These are phyloP conservation scores for Afroboletus lepidellus DNA, from an alignment of 1,284 basidiomycete species.

Conservation along the genomic window DNA sequence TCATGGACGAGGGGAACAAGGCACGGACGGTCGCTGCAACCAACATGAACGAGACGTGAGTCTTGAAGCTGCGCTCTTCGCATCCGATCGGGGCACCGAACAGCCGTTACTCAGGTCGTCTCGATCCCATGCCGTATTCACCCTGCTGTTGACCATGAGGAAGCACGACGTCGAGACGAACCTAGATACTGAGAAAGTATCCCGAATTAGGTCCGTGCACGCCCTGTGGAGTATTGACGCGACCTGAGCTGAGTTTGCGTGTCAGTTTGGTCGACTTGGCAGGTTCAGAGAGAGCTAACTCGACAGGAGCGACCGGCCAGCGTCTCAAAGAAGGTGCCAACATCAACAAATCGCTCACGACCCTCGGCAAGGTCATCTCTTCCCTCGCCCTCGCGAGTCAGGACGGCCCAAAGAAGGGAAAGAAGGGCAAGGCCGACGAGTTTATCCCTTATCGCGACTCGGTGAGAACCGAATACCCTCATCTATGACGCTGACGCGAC, in stretches of 20 bases:
- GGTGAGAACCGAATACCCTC: constrained; percentile 42
- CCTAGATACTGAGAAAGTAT: constrained; percentile 94
- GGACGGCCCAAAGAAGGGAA: constrained; percentile 68
- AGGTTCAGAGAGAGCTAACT: constrained; percentile 96
- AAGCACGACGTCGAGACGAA: constrained; percentile 79
- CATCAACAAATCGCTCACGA: constrained; percentile 98
- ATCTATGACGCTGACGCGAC: constrained; percentile 9
- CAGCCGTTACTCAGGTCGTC: constrained; percentile 61
- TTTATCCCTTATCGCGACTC: constrained; percentile 95
- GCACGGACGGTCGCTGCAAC: constrained; percentile 97
- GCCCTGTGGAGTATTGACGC: background rate
- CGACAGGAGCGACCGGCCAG: constrained; percentile 93
- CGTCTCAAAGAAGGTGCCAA: constrained; percentile 95
- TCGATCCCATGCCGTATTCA: constrained; percentile 97
- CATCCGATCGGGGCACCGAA: background rate
- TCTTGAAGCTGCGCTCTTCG: constrained; percentile 10
- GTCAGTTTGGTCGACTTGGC: constrained; percentile 87
- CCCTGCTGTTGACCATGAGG: constrained; percentile 90
- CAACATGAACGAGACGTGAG: constrained; percentile 98
- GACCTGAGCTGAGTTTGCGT: constrained; percentile 12
- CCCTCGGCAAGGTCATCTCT: constrained; percentile 96
- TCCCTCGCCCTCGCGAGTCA: constrained; percentile 81
- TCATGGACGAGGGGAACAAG: constrained; percentile 99
- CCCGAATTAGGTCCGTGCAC: constrained; percentile 77
- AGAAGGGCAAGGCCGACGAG: constrained; percentile 84